Base-by-base conservation (phyloP, 2,329 filamentous ascomycete genomes). In the Fusarium domesticum region DNA sequence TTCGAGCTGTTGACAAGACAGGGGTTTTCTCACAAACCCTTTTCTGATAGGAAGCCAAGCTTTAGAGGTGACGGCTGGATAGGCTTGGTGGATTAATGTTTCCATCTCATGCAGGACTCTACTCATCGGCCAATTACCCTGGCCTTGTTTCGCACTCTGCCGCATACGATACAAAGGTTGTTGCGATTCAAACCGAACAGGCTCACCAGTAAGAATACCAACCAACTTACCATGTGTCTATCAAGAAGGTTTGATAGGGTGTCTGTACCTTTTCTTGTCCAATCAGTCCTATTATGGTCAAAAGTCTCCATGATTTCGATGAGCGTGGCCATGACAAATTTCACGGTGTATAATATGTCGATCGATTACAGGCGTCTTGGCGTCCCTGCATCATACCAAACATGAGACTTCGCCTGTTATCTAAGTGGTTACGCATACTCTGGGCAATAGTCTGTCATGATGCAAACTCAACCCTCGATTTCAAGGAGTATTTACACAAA, bases 201-300 rank as follows among this genome's bases (percentile, higher is more conserved):
- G 12, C 23, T 14, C 32, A 17, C 10, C 16, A n/a, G 35, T 19
- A 40, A 39, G 23, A 28, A 7, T 35, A 34, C 43, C 47, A 51
- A 45, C 37, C 43, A 53, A 30, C n/a, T 25, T 12, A n/a, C 10
- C 47, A 47, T 53, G 47, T 48, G 40, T 32, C 25, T 38, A 18
- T 10, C 14, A 12, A 18, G 12, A 31, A n/a, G 42, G 36, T 30
- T 16, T 30, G 17, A 41, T 44, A 47, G 35, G 43, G 35, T 42
- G 12, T 10, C 35, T 14, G 6, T 28, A 7, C 16, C 17, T 17
- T 5, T 16, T 36, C 20, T 20, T 18, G 11, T 5, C 23, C 8
- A 28, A 12, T 28, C 23, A 28, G 23, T 10, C 23, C n/a, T n/a
- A n/a, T n/a, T n/a, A n/a, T n/a, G n/a, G n/a, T n/a, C n/a, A n/a